Conservation (phyloP, 768 basidiomycete genomes). For the Dioszegia aurantiaca region DNA sequence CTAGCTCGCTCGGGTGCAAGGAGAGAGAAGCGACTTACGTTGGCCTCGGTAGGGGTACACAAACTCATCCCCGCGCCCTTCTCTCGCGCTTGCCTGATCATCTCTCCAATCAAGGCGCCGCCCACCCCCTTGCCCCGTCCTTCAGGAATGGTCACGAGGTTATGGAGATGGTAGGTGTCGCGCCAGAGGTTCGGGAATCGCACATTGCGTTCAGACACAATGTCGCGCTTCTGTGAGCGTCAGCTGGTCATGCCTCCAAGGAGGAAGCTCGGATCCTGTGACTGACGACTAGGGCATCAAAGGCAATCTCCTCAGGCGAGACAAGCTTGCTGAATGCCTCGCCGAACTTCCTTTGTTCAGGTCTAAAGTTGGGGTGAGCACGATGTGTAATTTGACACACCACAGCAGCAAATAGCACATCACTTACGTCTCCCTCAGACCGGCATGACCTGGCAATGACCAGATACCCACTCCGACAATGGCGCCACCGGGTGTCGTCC, state of each 20-base stretch:
- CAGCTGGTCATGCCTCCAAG: no score
- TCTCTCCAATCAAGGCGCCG: neutral
- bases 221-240: neutral
- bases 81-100: neutral
- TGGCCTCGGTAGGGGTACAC: neutral
- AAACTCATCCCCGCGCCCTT: neutral
- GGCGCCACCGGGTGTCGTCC: neutral
- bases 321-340: neutral
- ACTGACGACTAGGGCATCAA: neutral
- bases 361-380: neutral
- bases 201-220: neutral
- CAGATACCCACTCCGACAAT: neutral
- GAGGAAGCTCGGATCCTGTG: neutral
- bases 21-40: neutral
- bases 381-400: no score
- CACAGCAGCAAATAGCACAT: no score
- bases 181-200: neutral
- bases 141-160: neutral
- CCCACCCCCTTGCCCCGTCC: neutral
- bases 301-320: neutral
- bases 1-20: neutral
- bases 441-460: neutral
- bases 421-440: neutral
- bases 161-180: neutral
- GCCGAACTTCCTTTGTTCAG: conserved; percentile 3